Evolutionary conservation across 257 asterid species (phyloP).

Genomic region (Hygrophila difformis): DNA sequence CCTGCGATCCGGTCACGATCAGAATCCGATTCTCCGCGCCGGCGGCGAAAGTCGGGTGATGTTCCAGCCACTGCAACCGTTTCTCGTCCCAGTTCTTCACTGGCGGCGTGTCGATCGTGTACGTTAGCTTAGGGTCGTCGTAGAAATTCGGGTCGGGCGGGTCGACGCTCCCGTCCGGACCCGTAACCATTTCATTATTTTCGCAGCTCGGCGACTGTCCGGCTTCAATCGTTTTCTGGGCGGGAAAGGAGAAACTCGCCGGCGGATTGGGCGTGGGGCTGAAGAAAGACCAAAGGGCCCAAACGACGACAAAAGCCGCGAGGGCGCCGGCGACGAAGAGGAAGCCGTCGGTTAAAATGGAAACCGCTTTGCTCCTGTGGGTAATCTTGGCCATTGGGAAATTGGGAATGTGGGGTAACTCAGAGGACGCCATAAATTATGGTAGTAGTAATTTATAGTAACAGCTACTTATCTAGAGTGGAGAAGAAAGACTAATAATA

Average conservation of each 20-base stretch:
- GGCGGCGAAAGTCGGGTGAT: constrained; percentile 46
- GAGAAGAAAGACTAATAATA: too few relatives aligned
- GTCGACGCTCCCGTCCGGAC: constrained; percentile 22
- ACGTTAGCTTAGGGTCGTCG: constrained; percentile 48
- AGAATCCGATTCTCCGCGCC: constrained; percentile 33
- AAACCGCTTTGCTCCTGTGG: constrained; percentile 21
- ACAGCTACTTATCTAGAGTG: too few relatives aligned
- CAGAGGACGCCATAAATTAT: constrained; percentile 26
- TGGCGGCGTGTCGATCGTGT: constrained; percentile 51
- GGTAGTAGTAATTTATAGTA: too few relatives aligned
- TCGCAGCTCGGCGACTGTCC: neutral
- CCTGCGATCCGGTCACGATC: constrained; percentile 70
- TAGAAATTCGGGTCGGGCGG: constrained; percentile 50
- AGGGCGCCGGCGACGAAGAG: constrained; percentile 34
- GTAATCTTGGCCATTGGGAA: constrained; percentile 31
- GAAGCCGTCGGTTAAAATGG: constrained; percentile 29
- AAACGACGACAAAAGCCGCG: constrained; percentile 29
- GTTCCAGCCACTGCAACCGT: constrained; percentile 49
- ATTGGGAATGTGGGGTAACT: constrained; percentile 18
- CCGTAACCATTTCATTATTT: neutral
- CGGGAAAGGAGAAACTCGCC: constrained; percentile 13
- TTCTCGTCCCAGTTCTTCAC: constrained; percentile 61
- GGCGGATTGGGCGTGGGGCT: constrained; percentile 16
- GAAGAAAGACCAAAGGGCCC: constrained; percentile 46
- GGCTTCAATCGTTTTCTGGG: neutral